phyloP scores from a whole-genome alignment of 2,329 filamentous ascomycete genomes.

The Pyrenophora seminiperda region DNA sequence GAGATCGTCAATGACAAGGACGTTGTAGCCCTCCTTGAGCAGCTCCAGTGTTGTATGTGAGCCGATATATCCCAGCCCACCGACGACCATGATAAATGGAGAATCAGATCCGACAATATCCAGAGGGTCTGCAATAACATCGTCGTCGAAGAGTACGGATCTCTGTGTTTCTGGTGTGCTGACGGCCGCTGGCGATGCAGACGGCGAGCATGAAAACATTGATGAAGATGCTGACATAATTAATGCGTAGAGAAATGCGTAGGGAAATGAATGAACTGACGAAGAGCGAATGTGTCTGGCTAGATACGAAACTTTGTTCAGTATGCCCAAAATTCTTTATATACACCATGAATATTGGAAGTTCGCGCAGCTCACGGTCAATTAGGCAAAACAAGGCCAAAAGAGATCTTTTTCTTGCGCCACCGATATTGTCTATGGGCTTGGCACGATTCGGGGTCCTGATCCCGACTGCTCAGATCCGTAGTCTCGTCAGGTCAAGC shows the following conservation, averaged over 20 bases:
- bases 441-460: slow-evolving; percentile 43
- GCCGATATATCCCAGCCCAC: slow-evolving; percentile 62
- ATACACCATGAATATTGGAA: slow-evolving; percentile 31
- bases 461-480: slow-evolving; percentile 42
- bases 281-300: slow-evolving; percentile 23
- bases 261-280: slow-evolving; percentile 16
- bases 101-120: slow-evolving; percentile 45
- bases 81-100: slow-evolving; percentile 58
- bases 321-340: slow-evolving; percentile 45
- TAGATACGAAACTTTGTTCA: slow-evolving; percentile 17
- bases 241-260: slow-evolving; percentile 33
- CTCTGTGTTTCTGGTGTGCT: slow-evolving; percentile 54
- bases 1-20: slow-evolving; percentile 54
- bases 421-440: slow-evolving; percentile 44
- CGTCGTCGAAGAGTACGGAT: slow-evolving; percentile 56
- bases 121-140: slow-evolving; percentile 51
- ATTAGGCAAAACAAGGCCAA: slow-evolving; percentile 43
- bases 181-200: slow-evolving; percentile 32
- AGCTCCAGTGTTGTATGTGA: slow-evolving; percentile 62
- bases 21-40: slow-evolving; percentile 60
- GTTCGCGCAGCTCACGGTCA: slow-evolving; percentile 22
- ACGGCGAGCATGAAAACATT: slow-evolving; percentile 34
- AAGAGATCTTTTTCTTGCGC: slow-evolving; percentile 39
- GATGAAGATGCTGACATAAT: slow-evolving; percentile 38
- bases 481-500: slow-evolving; percentile 37